Evolutionary conservation across 805 yeast species (phyloP).

Genomic region (Metschnikowia chrysomelidarum): DNA sequence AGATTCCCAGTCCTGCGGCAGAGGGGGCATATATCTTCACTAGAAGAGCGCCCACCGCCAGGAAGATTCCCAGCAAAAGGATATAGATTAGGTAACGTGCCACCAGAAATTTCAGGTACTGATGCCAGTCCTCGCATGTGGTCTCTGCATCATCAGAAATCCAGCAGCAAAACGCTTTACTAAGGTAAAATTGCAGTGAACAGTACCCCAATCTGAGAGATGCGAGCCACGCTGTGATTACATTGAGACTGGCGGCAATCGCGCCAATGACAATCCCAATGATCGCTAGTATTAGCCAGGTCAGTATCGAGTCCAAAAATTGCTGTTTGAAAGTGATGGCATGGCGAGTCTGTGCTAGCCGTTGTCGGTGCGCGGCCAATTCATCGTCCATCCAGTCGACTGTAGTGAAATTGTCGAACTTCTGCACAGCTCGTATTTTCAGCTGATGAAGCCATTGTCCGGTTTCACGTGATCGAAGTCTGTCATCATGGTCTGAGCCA

Average conservation of each 20-base stretch:
- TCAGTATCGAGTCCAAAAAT: slow-evolving; percentile 42
- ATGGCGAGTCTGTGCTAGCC: slow-evolving; percentile 23
- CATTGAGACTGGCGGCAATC: slow-evolving; percentile 78
- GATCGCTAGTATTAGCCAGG: slow-evolving; percentile 71
- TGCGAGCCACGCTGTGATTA: slow-evolving; percentile 84
- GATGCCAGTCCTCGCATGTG: slow-evolving; percentile 64
- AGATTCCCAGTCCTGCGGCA: slow-evolving; percentile 97
- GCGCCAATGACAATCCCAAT: slow-evolving; percentile 79
- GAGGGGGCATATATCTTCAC: slow-evolving; percentile 76
- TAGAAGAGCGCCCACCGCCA: slow-evolving; percentile 61
- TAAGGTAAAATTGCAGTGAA: slow-evolving; percentile 62
- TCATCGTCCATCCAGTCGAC: slow-evolving; percentile 72
- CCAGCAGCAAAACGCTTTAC: slow-evolving; percentile 80
- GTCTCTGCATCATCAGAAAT: slow-evolving; percentile 34
- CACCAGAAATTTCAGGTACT: slow-evolving; percentile 51
- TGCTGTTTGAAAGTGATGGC: slow-evolving; percentile 23
- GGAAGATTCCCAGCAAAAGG: slow-evolving; percentile 56
- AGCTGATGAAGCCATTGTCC: slow-evolving; percentile 42
- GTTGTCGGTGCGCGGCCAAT: slow-evolving; percentile 42
- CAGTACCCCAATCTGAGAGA: slow-evolving; percentile 81
- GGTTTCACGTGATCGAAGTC: slow-evolving; percentile 26
- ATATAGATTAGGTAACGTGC: slow-evolving; percentile 60
- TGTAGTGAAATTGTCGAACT: slow-evolving; percentile 62
- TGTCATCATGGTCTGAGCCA: no score
- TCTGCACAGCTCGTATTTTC: slow-evolving; percentile 37